A percentile compares a stretch with the other conserved stretches of the same genome.
phyloP scores from a whole-genome alignment of 768 basidiomycete species.

The Pulveroboletus sp. region DNA sequence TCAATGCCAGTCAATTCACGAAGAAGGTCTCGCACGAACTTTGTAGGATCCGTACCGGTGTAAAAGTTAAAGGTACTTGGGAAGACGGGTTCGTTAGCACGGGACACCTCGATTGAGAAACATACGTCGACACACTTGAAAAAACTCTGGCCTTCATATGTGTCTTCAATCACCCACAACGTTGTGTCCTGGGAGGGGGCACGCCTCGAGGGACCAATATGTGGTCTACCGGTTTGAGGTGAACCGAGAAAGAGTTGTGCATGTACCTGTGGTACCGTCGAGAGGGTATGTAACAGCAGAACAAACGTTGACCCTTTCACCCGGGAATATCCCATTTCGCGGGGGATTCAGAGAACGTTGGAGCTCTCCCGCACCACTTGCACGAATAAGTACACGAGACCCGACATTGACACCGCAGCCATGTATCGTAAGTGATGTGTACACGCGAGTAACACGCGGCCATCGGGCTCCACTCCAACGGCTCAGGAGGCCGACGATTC shows the following conservation, averaged over 20 bases:
- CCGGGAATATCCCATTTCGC: conserved; percentile 12
- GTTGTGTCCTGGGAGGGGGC: conserved; percentile 31
- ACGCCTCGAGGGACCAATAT: conserved; percentile 12
- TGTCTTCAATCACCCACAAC: conserved; percentile 65
- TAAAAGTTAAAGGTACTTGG: conserved; percentile 58
- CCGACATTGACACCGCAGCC: conserved; percentile 13
- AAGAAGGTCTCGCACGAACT: conserved; percentile 31
- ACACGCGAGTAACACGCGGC: conserved; percentile 23
- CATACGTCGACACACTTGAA: conserved; percentile 52
- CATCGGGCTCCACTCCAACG: background rate
- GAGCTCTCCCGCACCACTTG: background rate
- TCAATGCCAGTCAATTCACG: conserved; percentile 12
- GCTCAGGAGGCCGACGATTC: background rate
- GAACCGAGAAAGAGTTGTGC: conserved; percentile 6
- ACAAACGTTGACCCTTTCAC: conserved; percentile 7
- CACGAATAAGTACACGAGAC: background rate
- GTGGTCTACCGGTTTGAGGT: background rate
- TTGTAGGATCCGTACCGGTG: conserved; percentile 58
- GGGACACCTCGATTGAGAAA: background rate
- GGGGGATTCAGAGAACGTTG: conserved; percentile 5
- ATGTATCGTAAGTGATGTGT: conserved; percentile 8
- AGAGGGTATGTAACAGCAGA: conserved; percentile 13
- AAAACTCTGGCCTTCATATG: conserved; percentile 60
- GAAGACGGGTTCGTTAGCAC: conserved; percentile 4
- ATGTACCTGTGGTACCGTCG: conserved; percentile 11